Base-by-base conservation (phyloP, 345 rosid species). In the Physaria fendleri region DNA sequence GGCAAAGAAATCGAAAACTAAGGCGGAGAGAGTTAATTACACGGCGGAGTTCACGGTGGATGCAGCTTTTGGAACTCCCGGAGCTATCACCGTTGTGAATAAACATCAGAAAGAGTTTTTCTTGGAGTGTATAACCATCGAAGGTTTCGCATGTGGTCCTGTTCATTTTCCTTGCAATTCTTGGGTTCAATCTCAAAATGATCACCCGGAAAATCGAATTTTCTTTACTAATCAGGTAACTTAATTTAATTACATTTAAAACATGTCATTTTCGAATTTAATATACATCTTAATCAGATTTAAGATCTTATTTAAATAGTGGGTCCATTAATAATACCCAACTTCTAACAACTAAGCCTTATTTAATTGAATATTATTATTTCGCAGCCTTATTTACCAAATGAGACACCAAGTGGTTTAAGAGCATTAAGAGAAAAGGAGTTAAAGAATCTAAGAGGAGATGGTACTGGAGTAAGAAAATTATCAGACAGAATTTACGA, bases 141-240 rank as follows among this genome's bases (percentile, higher is more conserved):
- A 89, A 75, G 97, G 95, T 8, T 93, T 89, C 60, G 78, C 96
- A 27, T 46, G 64, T 59, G 96, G 95, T 7, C 85, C 94, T 3
- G 75, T 93, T 32, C 90, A 93, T 70, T 93, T 93, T 46, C 92
- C 91, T 47, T 93, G 97, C 72, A 89, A 85, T 43, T 93, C 99
- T 4, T 93, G 96, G 99, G 96, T 93, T 1, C 99, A 89, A 66
- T 72, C 97, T 48, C 69, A 33, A 48, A 89, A 80, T 50, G 78
- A 87, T 67, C 85, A 82, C 58, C 80, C 87, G 9, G 73, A 51
- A 8, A 79, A 76, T 65, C 71, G 99, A 54, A 82, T 89, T 2
- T 82, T 93, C 74, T 93, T 93, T 77, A 64, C 84, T 64, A 93
- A 93, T 66, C 68, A 87, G 99, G 99, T 89, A 71, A 18, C 9